A percentile compares a stretch with the other conserved stretches of the same genome.
Evolutionary conservation across 108 stramenopile species (phyloP).

Genomic region (Nitzschia sp.): DNA sequence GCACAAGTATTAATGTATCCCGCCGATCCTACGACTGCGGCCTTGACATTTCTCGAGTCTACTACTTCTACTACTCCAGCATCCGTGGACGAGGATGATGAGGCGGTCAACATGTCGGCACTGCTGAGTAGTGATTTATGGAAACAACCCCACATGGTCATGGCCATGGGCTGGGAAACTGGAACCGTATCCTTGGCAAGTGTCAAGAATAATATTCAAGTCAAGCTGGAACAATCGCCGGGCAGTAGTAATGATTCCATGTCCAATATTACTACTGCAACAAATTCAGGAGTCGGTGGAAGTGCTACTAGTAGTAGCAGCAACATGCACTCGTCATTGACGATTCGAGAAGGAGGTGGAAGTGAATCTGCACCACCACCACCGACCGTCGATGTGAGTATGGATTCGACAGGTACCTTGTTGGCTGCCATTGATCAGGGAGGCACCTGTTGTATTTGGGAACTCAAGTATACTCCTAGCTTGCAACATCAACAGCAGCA

Average conservation of each 20-base stretch:
- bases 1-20: slow-evolving; percentile 13
- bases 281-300: not conserved
- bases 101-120: not conserved
- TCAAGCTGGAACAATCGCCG: not conserved
- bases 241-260: not conserved
- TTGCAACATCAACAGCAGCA: slow-evolving; percentile 19
- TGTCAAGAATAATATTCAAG: not conserved
- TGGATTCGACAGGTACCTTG: slow-evolving; percentile 50
- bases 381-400: slow-evolving; percentile 39
- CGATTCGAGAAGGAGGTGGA: slow-evolving; percentile 1
- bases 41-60: not conserved
- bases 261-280: not conserved
- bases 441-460: slow-evolving; percentile 46
- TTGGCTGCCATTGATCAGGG: slow-evolving; percentile 55
- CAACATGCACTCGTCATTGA: not conserved
- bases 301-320: not conserved
- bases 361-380: not conserved
- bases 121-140: slow-evolving; percentile 36
- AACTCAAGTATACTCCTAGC: slow-evolving; percentile 36
- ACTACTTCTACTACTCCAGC: not conserved
- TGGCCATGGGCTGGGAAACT: slow-evolving; percentile 25
- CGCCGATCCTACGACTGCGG: not conserved
- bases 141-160: slow-evolving; percentile 34
- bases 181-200: slow-evolving; percentile 20
- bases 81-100: slow-evolving; percentile 2